A percentile compares a stretch with the other conserved stretches of the same genome.
Conservation (phyloP, 208 protist genomes). For the Balamuthia mandrillaris region DNA sequence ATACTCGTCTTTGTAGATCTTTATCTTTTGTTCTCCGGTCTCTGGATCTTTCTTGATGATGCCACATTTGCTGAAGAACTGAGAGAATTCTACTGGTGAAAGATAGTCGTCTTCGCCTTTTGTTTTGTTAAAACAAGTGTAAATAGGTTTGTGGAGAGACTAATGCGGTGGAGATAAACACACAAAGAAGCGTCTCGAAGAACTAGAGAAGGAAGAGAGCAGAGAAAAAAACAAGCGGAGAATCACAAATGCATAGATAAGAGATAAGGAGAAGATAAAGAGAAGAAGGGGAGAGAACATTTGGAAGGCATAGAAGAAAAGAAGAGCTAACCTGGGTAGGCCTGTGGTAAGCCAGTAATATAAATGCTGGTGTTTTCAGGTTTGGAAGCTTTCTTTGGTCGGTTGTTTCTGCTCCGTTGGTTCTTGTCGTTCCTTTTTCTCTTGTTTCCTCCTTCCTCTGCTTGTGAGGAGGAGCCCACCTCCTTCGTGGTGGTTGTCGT, state of each 20-base stretch:
- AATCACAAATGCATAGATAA: background rate
- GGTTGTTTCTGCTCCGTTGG: no score
- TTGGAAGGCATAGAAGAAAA: no score
- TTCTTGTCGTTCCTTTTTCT: no score
- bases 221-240: background rate
- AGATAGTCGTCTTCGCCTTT: no score
- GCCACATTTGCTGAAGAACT: slow-evolving; percentile 27
- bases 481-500: background rate
- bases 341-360: no score
- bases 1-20: slow-evolving; percentile 23
- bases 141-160: background rate
- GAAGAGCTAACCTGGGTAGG: no score
- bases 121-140: background rate
- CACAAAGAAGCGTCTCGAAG: background rate
- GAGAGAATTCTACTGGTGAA: background rate
- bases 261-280: no score
- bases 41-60: slow-evolving; percentile 16
- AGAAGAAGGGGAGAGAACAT: no score
- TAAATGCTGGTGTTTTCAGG: no score
- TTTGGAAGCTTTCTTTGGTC: no score
- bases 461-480: background rate
- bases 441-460: background rate
- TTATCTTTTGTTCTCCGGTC: slow-evolving; percentile 26
- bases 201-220: background rate
- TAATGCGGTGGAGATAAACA: background rate